Conservation (phyloP, 2,329 filamentous ascomycete species). For the Verticillium isaacii region DNA sequence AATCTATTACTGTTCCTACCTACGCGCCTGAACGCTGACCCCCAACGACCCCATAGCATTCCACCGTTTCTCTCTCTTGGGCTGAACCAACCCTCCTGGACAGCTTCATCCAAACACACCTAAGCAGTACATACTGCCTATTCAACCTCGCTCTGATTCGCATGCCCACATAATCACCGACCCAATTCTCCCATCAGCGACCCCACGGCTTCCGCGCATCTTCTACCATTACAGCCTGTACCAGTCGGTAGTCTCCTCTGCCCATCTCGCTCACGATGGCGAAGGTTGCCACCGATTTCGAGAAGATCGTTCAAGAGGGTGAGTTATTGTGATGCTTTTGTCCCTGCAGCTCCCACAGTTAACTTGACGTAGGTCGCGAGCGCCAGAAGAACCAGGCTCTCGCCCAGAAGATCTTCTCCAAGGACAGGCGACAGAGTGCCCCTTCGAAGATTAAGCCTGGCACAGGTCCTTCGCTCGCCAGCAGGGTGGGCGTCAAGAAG, state of each 20-base stretch:
- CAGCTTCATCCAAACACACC: background rate
- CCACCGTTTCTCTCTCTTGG: background rate
- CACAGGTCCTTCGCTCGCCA: constrained; percentile 57
- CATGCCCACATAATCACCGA: background rate
- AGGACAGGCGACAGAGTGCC: constrained; percentile 54
- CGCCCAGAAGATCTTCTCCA: constrained; percentile 67
- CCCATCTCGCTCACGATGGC: constrained; percentile 26
- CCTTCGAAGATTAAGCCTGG: constrained; percentile 41
- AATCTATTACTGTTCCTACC: background rate
- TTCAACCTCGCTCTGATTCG: background rate
- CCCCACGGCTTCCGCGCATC: background rate
- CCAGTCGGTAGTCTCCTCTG: background rate
- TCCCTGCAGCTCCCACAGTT: background rate
- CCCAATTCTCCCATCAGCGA: background rate
- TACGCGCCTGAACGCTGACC: background rate
- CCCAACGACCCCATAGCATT: background rate
- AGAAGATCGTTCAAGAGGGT: constrained; percentile 53
- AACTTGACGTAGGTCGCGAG: constrained; percentile 47
- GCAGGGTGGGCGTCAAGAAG: constrained; percentile 70
- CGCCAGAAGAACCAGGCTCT: constrained; percentile 67
- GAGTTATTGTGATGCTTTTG: constrained; percentile 8
- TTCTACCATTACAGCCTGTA: background rate
- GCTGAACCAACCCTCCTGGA: background rate
- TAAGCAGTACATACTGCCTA: background rate
- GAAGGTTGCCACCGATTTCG: constrained; percentile 43